Base-by-base conservation (phyloP, 2,329 filamentous ascomycete species). In the Penicillium sp. region DNA sequence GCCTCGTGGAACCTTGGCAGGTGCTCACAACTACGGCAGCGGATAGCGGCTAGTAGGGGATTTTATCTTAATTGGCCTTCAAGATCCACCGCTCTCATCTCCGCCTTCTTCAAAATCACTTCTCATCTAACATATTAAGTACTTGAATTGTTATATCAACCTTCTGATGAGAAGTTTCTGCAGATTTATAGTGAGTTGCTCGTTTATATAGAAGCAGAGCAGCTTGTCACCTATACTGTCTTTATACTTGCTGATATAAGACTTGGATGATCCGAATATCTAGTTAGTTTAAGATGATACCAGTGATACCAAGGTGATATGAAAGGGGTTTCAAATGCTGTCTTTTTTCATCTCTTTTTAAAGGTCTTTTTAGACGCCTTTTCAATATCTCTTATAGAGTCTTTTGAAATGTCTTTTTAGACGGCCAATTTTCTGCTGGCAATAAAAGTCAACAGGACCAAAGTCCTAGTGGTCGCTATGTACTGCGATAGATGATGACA, bases 401-500 rank as follows among this genome's bases (percentile, higher is more conserved):
- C 31, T 23, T 31, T 17, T 2, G 19, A 19, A 6, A 19, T 29
- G 17, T 45, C 17, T 48, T 33, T 31, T 21, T 10, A 35, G 13
- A 17, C 10, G 8, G 15, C 19, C 31, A 48, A 36, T 48, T 48
- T 36, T 36, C 31, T 48, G 45, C 45, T 1, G 45, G 21, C 45
- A 48, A 35, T 48, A 48, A 48, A 25, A n/a, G 45, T 48, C 31
- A n/a, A 48, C 10, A 36, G 21, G 15, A 13, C 5, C 31, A 25
- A 48, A 23, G 31, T 48, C 31, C 9, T 17, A 4, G 9, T 48
- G 45, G 45, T 48, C 45, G 31, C 45, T 48, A 35, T 48, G 1
- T 2, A 3, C 15, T n/a, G 15, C 31, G 45, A 25, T 25, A 25
- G 9, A 25, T 5, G 13, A 57, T 53, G 35, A 57, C 49, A 53